Percentiles rank a stretch among this genome's conserved stretches.
phyloP scores from a whole-genome alignment of 345 rosid species.

The Populus simonii region DNA sequence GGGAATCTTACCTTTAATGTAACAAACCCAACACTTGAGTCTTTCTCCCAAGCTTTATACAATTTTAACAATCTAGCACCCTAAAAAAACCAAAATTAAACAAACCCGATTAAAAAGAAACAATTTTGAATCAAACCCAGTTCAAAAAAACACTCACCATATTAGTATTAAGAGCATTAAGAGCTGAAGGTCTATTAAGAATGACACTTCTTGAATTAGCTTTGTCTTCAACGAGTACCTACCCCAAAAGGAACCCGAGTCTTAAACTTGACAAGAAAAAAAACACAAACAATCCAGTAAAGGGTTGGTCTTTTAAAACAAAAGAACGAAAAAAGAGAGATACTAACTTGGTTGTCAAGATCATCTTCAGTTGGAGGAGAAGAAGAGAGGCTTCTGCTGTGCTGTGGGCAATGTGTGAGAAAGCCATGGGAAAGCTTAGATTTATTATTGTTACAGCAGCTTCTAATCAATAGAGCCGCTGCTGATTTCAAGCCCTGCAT shows the following conservation, averaged over 20 bases:
- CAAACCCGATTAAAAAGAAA: neutral
- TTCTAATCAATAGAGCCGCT: conserved; percentile 19
- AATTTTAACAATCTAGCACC: conserved; percentile 56
- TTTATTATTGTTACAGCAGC: conserved; percentile 6
- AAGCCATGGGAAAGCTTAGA: neutral
- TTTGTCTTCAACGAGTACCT: conserved; percentile 77
- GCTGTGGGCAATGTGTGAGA: neutral
- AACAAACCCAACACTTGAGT: conserved; percentile 75
- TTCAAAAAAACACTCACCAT: conserved; percentile 44
- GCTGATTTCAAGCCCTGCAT: conserved; percentile 40
- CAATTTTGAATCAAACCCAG: neutral
- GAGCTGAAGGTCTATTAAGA: conserved; percentile 76
- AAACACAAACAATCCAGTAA: neutral
- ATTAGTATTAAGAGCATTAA: conserved; percentile 74
- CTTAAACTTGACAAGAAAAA: neutral
- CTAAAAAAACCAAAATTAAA: conserved; percentile 26
- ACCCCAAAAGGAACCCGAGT: neutral
- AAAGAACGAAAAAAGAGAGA: neutral
- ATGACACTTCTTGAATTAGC: conserved; percentile 69
- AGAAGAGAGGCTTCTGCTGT: conserved; percentile 39
- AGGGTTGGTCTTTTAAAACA: neutral
- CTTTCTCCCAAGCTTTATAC: conserved; percentile 82
- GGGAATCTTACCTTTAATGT: conserved; percentile 55
- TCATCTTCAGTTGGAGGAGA: conserved; percentile 41
- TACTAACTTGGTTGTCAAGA: conserved; percentile 47